Conservation (phyloP, 306 rosid genomes). For the Ziziphus jujuba region DNA sequence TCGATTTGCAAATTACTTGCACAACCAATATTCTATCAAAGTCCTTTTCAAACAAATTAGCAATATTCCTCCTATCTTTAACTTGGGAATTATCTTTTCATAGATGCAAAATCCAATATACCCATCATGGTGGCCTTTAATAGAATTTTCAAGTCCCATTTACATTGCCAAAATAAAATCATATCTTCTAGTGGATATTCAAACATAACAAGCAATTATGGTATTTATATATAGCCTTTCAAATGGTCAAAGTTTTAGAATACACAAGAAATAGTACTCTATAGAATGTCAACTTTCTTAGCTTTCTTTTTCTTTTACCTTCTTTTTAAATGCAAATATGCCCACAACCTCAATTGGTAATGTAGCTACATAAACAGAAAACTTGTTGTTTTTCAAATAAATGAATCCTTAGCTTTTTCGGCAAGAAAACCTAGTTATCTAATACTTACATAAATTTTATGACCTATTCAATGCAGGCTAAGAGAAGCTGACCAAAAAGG, state of each 20-base stretch:
- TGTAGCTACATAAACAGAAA: not conserved
- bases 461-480: not conserved
- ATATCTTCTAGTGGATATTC: too few species aligned
- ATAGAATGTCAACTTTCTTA: conserved; percentile 5
- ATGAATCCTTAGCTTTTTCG: too few species aligned
- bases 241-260: not conserved
- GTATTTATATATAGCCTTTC: not conserved
- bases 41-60: too few species aligned
- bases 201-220: not conserved
- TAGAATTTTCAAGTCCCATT: not conserved
- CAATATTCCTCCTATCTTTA: too few species aligned
- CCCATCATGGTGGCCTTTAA: not conserved
- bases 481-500: not conserved
- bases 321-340: not conserved
- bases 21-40: too few species aligned
- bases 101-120: not conserved
- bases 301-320: not conserved
- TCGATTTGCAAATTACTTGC: too few species aligned
- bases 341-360: not conserved
- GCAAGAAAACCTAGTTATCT: too few species aligned
- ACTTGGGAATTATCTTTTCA: too few species aligned
- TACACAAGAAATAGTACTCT: not conserved
- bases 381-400: not conserved
- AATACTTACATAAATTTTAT: too few species aligned
- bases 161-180: too few species aligned